Conservation (phyloP, 208 protist species). For the Wallacemonas sp. region DNA sequence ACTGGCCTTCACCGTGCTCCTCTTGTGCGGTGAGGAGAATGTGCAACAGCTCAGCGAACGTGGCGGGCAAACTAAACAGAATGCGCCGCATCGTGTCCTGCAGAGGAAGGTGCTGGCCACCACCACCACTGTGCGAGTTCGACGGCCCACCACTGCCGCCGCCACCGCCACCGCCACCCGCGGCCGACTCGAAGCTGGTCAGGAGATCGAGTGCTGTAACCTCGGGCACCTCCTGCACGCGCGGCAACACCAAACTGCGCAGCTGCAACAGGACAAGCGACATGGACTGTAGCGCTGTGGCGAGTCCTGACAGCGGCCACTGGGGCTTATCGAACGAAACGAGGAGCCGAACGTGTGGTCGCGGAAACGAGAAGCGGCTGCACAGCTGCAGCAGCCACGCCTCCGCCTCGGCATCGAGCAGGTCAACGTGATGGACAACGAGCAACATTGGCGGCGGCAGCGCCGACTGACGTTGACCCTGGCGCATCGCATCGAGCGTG, state of each 20-base stretch:
- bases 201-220: slow-evolving; percentile 54
- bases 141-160: background rate
- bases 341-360: slow-evolving; percentile 39
- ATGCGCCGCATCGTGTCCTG: slow-evolving; percentile 83
- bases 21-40: slow-evolving; percentile 70
- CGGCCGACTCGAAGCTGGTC: slow-evolving; percentile 46
- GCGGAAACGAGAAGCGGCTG: slow-evolving; percentile 36
- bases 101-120: slow-evolving; percentile 34
- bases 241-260: slow-evolving; percentile 55
- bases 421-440: slow-evolving; percentile 68
- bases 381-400: slow-evolving; percentile 47
- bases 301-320: slow-evolving; percentile 33
- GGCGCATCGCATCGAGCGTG: slow-evolving; percentile 5
- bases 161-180: slow-evolving; percentile 19
- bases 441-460: slow-evolving; percentile 36
- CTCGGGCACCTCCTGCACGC: slow-evolving; percentile 53
- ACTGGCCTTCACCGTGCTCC: slow-evolving; percentile 57
- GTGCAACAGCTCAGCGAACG: slow-evolving; percentile 65
- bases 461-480: slow-evolving; percentile 1
- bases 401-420: slow-evolving; percentile 39
- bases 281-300: slow-evolving; percentile 29
- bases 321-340: slow-evolving; percentile 67
- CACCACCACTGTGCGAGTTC: background rate
- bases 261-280: slow-evolving; percentile 61
- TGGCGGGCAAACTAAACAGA: slow-evolving; percentile 65